Percentiles rank a stretch among this genome's conserved stretches.
phyloP scores from a whole-genome alignment of 225 moss, liverwort and hornwort species.

The Thuidium tamariscinum region DNA sequence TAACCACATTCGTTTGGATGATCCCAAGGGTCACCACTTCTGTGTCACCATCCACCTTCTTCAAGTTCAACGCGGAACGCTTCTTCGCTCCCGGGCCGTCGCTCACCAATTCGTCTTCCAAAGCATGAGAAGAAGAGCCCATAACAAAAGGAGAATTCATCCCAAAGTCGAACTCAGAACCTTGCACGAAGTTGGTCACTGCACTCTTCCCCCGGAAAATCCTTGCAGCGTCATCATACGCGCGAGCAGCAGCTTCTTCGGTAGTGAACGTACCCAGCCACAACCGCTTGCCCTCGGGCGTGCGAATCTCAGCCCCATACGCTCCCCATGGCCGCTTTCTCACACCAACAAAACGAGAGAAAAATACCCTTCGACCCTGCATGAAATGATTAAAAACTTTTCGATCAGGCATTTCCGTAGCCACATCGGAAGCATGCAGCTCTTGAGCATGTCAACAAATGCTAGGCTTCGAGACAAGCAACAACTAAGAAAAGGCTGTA shows the following conservation, averaged over 20 bases:
- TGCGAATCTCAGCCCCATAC: constrained; percentile 96
- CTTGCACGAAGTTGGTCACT: constrained; percentile 78
- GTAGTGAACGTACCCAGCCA: constrained; percentile 98
- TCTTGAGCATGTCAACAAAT: neutral
- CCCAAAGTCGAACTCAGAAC: constrained; percentile 41
- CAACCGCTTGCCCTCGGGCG: constrained; percentile 85
- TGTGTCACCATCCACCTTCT: constrained; percentile 39
- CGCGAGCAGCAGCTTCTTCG: constrained; percentile 93
- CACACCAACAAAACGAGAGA: constrained; percentile 91
- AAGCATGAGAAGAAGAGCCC: constrained; percentile 31
- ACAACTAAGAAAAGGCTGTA: neutral
- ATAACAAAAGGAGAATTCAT: constrained; percentile 24
- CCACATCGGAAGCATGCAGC: neutral
- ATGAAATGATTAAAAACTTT: neutral
- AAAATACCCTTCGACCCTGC: constrained; percentile 80
- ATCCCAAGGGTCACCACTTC: constrained; percentile 14
- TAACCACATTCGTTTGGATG: constrained; percentile 1
- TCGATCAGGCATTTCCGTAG: neutral
- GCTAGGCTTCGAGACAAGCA: neutral
- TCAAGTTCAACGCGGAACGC: constrained; percentile 31
- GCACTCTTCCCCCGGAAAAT: constrained; percentile 93
- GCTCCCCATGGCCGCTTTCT: constrained; percentile 99
- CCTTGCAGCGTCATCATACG: constrained; percentile 87
- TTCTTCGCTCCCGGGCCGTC: constrained; percentile 38
- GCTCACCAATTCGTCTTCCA: constrained; percentile 23